Evolutionary conservation across 768 basidiomycete genomes (phyloP).

Genomic region (Mycena epipterygia): DNA sequence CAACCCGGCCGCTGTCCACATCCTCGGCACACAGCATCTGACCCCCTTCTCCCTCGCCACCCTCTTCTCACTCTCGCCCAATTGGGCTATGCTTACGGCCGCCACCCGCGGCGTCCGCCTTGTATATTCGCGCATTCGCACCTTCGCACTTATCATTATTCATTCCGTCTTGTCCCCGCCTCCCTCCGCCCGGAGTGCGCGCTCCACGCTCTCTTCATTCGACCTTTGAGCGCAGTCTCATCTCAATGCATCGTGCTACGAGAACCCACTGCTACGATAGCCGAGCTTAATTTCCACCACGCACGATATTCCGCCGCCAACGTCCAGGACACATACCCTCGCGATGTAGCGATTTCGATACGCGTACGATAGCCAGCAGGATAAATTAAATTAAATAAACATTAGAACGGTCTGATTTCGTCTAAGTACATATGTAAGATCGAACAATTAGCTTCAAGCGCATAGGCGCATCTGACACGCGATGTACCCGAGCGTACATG

Average conservation of each 20-base stretch:
- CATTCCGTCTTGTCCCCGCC: slow-evolving; percentile 28
- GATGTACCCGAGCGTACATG: slow-evolving; percentile 4
- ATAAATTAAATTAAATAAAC: slow-evolving; percentile 26
- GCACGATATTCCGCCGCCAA: slow-evolving; percentile 14
- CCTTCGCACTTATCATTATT: slow-evolving; percentile 42
- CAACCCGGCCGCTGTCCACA: slow-evolving; percentile 55
- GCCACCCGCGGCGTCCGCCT: not conserved
- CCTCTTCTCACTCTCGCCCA: not conserved
- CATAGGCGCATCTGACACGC: too few relatives aligned
- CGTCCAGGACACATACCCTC: slow-evolving; percentile 3
- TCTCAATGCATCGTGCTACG: slow-evolving; percentile 35
- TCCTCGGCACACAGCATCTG: slow-evolving; percentile 42
- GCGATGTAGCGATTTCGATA: slow-evolving; percentile 12
- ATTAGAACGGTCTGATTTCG: not conserved
- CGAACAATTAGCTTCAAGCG: not conserved
- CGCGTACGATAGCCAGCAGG: slow-evolving; percentile 31
- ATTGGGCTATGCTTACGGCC: slow-evolving; percentile 1
- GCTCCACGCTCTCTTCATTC: slow-evolving; percentile 35
- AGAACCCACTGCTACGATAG: slow-evolving; percentile 29
- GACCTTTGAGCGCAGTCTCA: slow-evolving; percentile 31
- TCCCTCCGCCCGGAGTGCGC: slow-evolving; percentile 20
- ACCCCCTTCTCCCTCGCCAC: slow-evolving; percentile 7
- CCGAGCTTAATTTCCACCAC: slow-evolving; percentile 34
- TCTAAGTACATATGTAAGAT: not conserved
- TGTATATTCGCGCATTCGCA: slow-evolving; percentile 28